Evolutionary conservation across 768 basidiomycete species (phyloP).

Genomic region (Phylloporus rhodoxanthus): DNA sequence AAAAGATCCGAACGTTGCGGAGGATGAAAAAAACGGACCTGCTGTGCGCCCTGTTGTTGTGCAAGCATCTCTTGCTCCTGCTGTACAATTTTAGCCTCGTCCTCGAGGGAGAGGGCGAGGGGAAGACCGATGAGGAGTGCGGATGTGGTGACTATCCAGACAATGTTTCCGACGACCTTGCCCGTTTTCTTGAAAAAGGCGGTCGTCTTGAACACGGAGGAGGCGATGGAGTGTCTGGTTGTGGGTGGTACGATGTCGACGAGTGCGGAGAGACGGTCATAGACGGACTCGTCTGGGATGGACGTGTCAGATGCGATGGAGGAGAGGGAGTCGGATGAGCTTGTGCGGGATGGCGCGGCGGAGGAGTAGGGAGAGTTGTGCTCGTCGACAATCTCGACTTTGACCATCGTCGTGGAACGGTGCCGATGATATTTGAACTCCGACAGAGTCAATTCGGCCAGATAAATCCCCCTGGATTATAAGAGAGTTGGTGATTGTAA

Average conservation of each 20-base stretch:
- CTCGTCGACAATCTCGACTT: conserved; percentile 83
- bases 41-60: conserved; percentile 88
- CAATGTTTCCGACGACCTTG: conserved; percentile 77
- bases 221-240: conserved; percentile 71
- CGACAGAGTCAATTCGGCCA: conserved; percentile 13
- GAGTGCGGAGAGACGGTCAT: conserved; percentile 85
- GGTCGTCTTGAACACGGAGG: conserved; percentile 54
- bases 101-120: conserved; percentile 87
- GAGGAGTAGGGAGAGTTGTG: conserved; percentile 74
- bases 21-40: conserved; percentile 46
- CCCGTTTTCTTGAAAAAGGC: conserved; percentile 60
- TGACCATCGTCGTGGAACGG: conserved; percentile 66
- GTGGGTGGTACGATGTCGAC: conserved; percentile 93
- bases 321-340: conserved; percentile 65
- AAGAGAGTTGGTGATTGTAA: background rate
- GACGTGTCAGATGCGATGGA: conserved; percentile 69
- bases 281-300: conserved; percentile 71
- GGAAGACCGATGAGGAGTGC: conserved; percentile 92
- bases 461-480: conserved; percentile 21
- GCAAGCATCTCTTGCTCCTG: conserved; percentile 94
- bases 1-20: conserved; percentile 3
- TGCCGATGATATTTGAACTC: conserved; percentile 28
- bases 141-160: conserved; percentile 93
- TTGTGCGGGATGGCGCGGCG: conserved; percentile 66
- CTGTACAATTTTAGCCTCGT: conserved; percentile 89